Base-by-base conservation (phyloP, 768 basidiomycete genomes). In the Pulveroboletus sp. region DNA sequence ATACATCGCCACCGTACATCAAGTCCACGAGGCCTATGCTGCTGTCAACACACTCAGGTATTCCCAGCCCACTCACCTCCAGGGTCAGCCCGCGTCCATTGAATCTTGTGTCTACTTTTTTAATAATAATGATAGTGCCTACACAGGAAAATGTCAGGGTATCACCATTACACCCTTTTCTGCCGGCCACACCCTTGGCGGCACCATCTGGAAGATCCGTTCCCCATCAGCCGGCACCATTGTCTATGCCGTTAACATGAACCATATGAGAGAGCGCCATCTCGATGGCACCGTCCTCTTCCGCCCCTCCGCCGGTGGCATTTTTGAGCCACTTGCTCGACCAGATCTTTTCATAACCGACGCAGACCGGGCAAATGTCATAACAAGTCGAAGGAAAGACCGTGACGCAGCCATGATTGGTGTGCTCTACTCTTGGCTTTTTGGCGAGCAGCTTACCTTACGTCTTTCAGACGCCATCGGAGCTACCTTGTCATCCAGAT, bases 191-290 rank as follows among this genome's bases (percentile, higher is more conserved):
- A 91, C 91, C 0, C 79, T 99, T 14, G 97, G 97, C 51, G 97
- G 95, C 37, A 92, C 94, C 6, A 89, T 99, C 54, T 98, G 94
- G 94, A 97, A 97, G 64, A 88, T 99, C 52, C 85, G 97, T n/a
- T 97, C 94, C 0, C 94, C 97, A 2, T 93, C 94, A 0, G 90
- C 91, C 11, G 95, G 94, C 4, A 97, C 97, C 4, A 87, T 98
- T 29, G 74, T 98, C 21, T 97, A 99, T 64, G 94, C 94, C 9
- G 90, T 97, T 16, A 82, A 93, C 57, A 76, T 97, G 74, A 98
- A 98, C 66, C 97, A 99, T 67, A 94, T 92, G 80, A 81, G 82
- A 45, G 97, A 99, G 65, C 82, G 94, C 31, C 95, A 97, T 71
- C 75, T 99, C 25, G 94, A 98, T 56, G 93, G 93, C 31, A 94